Conservation (phyloP, 805 yeast species). For the Scheffersomyces ergatensis region DNA sequence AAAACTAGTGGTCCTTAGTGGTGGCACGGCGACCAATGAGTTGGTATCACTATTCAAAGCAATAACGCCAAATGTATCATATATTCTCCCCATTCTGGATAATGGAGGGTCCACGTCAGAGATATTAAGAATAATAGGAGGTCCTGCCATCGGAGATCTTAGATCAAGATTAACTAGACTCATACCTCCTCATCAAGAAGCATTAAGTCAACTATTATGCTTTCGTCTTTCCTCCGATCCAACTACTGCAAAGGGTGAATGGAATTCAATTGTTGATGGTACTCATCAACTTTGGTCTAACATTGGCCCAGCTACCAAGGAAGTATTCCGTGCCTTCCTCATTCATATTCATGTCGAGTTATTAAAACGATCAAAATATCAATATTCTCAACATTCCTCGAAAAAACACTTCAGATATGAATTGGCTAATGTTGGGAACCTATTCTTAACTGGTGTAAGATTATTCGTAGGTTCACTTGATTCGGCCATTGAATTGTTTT, state of each 20-base stretch:
- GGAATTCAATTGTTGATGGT: constrained; percentile 81
- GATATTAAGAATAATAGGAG: constrained; percentile 80
- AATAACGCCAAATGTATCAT: constrained; percentile 48
- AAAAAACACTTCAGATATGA: constrained; percentile 66
- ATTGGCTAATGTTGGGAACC: constrained; percentile 80
- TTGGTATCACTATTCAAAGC: constrained; percentile 57
- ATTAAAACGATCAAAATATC: constrained; percentile 59
- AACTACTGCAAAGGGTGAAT: constrained; percentile 58
- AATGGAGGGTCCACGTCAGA: constrained; percentile 96
- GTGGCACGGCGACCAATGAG: constrained; percentile 87
- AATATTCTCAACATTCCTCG: constrained; percentile 17
- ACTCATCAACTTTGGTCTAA: constrained; percentile 65
- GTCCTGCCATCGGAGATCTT: constrained; percentile 94
- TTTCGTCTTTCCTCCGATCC: constrained; percentile 51
- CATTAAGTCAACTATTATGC: constrained; percentile 33
- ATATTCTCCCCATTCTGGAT: constrained; percentile 81
- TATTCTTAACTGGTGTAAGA: constrained; percentile 79
- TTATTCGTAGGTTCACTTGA: constrained; percentile 82
- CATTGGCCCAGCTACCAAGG: constrained; percentile 60
- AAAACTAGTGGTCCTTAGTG: constrained; percentile 43
- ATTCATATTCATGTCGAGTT: constrained; percentile 78
- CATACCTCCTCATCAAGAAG: constrained; percentile 51
- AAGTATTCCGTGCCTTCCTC: constrained; percentile 72
- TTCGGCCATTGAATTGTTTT: constrained; percentile 73
- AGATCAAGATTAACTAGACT: constrained; percentile 77